A percentile compares a stretch with the other conserved stretches of the same genome.
phyloP scores from a whole-genome alignment of 495 filamentous ascomycete genomes.

The Annulohypoxylon moriforme region DNA sequence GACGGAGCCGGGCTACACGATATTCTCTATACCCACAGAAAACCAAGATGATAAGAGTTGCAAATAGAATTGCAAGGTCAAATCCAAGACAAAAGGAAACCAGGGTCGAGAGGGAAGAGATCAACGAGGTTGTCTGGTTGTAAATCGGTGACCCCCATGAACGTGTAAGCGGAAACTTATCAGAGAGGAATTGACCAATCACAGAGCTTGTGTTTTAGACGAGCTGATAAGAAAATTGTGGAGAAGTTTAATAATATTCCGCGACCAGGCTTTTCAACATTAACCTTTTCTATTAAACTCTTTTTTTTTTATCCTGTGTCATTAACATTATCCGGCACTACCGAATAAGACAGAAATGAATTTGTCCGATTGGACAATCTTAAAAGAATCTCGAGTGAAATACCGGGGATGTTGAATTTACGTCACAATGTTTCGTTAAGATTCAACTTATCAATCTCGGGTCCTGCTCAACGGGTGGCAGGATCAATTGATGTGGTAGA shows the following conservation, averaged over 20 bases:
- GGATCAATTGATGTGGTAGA: background rate
- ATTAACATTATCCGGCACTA: too few relatives aligned
- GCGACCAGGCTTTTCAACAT: slow-evolving; percentile 10
- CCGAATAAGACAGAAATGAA: background rate
- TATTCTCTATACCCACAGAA: background rate
- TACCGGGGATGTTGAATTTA: background rate
- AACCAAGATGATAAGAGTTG: slow-evolving; percentile 27
- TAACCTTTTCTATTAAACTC: background rate
- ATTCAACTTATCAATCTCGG: background rate
- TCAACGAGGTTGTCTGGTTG: slow-evolving; percentile 17
- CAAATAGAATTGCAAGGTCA: slow-evolving; percentile 41
- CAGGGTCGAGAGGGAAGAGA: slow-evolving; percentile 21
- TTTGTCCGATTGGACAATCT: slow-evolving; percentile 22
- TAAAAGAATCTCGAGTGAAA: background rate
- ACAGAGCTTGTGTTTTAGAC: background rate
- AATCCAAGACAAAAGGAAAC: slow-evolving; percentile 38
- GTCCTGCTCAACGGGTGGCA: background rate
- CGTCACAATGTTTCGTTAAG: slow-evolving; percentile 5
- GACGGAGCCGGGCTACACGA: background rate
- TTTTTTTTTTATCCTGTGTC: background rate
- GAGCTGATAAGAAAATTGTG: slow-evolving; percentile 31
- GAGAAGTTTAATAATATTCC: slow-evolving; percentile 1
- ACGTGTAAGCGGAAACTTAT: slow-evolving; percentile 43
- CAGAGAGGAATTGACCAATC: slow-evolving; percentile 35
- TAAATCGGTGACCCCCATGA: slow-evolving; percentile 41